phyloP scores from a whole-genome alignment of 768 basidiomycete species.

The Fomitopsis serialis region DNA sequence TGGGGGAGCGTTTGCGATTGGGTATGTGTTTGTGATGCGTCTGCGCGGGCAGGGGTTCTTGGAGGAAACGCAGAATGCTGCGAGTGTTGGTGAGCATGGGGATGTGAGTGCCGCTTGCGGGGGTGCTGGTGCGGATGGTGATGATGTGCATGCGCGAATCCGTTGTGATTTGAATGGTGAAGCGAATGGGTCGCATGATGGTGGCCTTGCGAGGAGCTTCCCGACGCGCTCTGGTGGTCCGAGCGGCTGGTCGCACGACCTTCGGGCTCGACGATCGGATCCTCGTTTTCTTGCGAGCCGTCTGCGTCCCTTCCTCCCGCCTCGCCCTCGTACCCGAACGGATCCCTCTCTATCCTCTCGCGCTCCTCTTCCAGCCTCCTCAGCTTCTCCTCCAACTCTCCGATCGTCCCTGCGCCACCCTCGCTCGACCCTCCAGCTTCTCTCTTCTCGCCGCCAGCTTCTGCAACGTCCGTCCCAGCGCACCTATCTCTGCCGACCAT shows the following conservation, averaged over 20 bases:
- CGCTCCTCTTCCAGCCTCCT: slow-evolving; percentile 56
- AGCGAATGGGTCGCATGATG: neutral
- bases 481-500: slow-evolving; percentile 52
- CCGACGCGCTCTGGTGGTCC: neutral
- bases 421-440: slow-evolving; percentile 52
- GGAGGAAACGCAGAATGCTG: slow-evolving; percentile 4
- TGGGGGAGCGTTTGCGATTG: neutral
- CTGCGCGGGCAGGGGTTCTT: neutral
- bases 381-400: slow-evolving; percentile 66
- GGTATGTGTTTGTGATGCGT: neutral
- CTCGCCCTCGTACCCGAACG: slow-evolving; percentile 21
- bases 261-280: neutral
- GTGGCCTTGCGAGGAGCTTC: neutral
- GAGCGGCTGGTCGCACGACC: neutral
- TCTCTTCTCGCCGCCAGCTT: slow-evolving; percentile 60
- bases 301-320: slow-evolving; percentile 5
- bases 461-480: slow-evolving; percentile 59
- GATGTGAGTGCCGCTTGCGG: slow-evolving; percentile 20
- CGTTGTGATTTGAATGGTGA: neutral
- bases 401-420: slow-evolving; percentile 59
- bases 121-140: slow-evolving; percentile 11
- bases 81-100: slow-evolving; percentile 8
- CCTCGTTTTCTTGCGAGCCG: slow-evolving; percentile 3
- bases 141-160: slow-evolving; percentile 2
- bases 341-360: slow-evolving; percentile 34